Evolutionary conservation across 2,329 filamentous ascomycete species (phyloP).

Genomic region (Capronia coronata): DNA sequence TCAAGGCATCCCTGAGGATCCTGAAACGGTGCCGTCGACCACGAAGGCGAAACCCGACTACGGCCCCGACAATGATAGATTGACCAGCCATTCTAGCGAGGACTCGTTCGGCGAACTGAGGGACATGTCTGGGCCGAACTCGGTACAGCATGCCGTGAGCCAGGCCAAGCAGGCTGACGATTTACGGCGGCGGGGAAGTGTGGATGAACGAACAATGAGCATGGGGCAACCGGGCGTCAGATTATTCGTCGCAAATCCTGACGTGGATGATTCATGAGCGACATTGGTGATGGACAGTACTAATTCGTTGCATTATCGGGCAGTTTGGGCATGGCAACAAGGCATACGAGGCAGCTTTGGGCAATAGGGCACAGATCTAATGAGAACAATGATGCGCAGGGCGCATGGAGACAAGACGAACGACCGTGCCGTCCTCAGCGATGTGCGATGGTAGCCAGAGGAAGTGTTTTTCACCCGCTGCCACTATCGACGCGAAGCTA

Average conservation of each 20-base stretch:
- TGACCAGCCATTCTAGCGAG: constrained; percentile 37
- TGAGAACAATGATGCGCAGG: background rate
- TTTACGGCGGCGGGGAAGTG: constrained; percentile 42
- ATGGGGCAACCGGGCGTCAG: constrained; percentile 38
- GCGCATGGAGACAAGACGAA: background rate
- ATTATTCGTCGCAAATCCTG: constrained; percentile 45
- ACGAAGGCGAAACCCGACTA: constrained; percentile 29
- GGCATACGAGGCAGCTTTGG: background rate
- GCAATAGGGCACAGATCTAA: background rate
- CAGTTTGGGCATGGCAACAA: background rate
- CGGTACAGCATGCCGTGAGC: constrained; percentile 35
- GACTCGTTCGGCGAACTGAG: constrained; percentile 51
- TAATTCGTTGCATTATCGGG: background rate
- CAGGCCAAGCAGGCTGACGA: constrained; percentile 41
- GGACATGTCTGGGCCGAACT: constrained; percentile 44
- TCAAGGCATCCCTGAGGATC: constrained; percentile 38
- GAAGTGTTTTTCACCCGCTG: background rate
- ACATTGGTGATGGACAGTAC: background rate
- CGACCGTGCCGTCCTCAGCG: background rate
- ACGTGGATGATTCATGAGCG: constrained; percentile 34
- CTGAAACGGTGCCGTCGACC: constrained; percentile 35
- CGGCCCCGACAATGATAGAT: constrained; percentile 28
- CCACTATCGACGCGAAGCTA: background rate
- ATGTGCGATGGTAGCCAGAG: background rate
- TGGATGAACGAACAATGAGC: constrained; percentile 44